Base-by-base conservation (phyloP, 2,329 filamentous ascomycete genomes). In the Thielaviopsis populi region DNA sequence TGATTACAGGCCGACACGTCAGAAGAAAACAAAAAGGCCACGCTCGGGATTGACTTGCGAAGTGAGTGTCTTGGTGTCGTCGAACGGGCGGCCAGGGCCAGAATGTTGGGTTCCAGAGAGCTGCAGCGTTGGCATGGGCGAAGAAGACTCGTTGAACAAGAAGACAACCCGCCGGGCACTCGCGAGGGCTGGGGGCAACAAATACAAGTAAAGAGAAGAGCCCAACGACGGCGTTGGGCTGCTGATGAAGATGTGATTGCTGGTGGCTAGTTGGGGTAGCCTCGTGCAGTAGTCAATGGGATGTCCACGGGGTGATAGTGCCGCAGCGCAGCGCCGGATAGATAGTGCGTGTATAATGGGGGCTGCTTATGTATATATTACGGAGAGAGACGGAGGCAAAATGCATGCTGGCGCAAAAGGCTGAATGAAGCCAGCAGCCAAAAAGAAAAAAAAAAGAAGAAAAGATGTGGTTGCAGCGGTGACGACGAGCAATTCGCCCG, bases 361-460 rank as follows among this genome's bases (percentile, higher is more conserved):
- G 46, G 46, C 13, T n/a, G 15, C 8, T 48, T 22, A 46, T 15
- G 46, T 3, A n/a, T 50, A 50, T 50, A 50, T 27, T 50, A 24
- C 15, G 11, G 46, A 15, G 46, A 50, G 22, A 50, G 46, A 27
- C 27, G 19, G 11, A 11, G 24, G 19, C 19, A 24, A 22, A 48
- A 22, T 48, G 10, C 33, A 10, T 27, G 11, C 46, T 24, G 22
- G 22, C 10, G n/a, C 11, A 22, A 50, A 27, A 24, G 22, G 4
- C 15, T 10, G 46, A 19, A 19, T 46, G n/a, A 6, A 50, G 46
- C 33, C 33, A 37, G 33, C 5, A 37, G 7, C 33, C 3, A 4
- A 11, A 3, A 3, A 50, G 19, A 11, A 27, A 73, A 48, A 86
- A 46, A 41, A 50, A 41, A 1, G 8, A 10, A 37, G 46, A 10